A percentile compares a stretch with the other conserved stretches of the same genome.
Conservation (phyloP, 1,284 basidiomycete genomes). For the Boletus albobrunnescens region DNA sequence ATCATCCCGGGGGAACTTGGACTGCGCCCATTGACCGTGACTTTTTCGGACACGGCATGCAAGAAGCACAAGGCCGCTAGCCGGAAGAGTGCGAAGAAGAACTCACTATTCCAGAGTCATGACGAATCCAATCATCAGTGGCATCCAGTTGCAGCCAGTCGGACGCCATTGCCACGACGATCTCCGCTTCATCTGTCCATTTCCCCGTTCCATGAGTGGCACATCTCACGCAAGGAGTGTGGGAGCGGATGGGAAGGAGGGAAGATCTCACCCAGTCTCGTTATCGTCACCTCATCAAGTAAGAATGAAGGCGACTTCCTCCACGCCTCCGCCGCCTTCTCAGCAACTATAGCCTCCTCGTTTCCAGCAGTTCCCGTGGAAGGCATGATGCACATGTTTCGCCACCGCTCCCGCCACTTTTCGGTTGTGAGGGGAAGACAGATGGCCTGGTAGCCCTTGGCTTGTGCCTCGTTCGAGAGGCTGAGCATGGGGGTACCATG, state of each 20-base stretch:
- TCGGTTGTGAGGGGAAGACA: conserved; percentile 85
- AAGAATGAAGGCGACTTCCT: conserved; percentile 76
- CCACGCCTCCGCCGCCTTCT: conserved; percentile 85
- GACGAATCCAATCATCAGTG: conserved; percentile 88
- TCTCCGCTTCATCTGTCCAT: conserved; percentile 76
- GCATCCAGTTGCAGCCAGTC: conserved; percentile 97
- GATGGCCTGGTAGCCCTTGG: conserved; percentile 61
- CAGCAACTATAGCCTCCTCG: conserved; percentile 48
- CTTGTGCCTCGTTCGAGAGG: conserved; percentile 46
- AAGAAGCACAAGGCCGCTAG: conserved; percentile 10
- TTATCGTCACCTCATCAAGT: conserved; percentile 85
- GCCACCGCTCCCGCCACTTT: conserved; percentile 87
- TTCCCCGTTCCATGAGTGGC: conserved; percentile 14
- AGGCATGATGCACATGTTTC: conserved; percentile 76
- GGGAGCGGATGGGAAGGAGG: conserved; percentile 11
- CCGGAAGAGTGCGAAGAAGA: conserved; percentile 17
- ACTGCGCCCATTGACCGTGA: conserved; percentile 28
- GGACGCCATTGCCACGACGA: conserved; percentile 74
- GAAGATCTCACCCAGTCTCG: conserved; percentile 63
- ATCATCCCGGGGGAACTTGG: not conserved
- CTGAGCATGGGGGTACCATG: conserved; percentile 47
- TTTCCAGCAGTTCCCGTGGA: conserved; percentile 42
- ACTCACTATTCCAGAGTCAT: conserved; percentile 91
- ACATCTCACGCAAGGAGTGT: conserved; percentile 23
- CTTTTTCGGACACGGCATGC: conserved; percentile 19